Percentiles rank a stretch among this genome's conserved stretches.
Evolutionary conservation across 805 yeast species (phyloP).

Genomic region (Candida easanensis): DNA sequence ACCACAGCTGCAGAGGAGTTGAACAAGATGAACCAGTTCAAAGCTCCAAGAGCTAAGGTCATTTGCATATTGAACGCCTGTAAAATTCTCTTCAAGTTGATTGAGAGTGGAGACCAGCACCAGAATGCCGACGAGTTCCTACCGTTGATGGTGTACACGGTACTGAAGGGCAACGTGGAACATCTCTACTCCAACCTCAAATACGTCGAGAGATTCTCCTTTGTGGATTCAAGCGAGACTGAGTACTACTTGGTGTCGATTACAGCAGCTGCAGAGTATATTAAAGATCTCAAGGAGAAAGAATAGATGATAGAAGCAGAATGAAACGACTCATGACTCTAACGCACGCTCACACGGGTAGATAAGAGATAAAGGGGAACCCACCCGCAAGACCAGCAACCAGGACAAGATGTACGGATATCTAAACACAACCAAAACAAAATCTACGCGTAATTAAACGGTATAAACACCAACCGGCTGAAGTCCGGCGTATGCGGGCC

Average conservation of each 20-base stretch:
- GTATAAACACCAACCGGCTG: no score
- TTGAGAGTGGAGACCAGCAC: conserved; percentile 58
- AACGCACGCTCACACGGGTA: no score
- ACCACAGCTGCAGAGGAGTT: conserved; percentile 72
- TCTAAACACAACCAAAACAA: no score
- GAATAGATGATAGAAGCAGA: background rate
- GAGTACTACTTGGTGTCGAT: conserved; percentile 89
- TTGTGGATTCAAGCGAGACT: conserved; percentile 78
- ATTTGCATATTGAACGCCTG: conserved; percentile 90
- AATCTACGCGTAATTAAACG: no score
- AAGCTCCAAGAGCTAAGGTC: conserved; percentile 93
- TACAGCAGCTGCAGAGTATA: conserved; percentile 82
- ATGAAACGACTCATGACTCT: no score
- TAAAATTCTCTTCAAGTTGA: conserved; percentile 84
- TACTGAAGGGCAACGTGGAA: conserved; percentile 63
- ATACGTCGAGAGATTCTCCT: conserved; percentile 83
- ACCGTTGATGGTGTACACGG: conserved; percentile 81
- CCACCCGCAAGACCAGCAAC: no score
- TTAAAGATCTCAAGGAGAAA: conserved; percentile 47
- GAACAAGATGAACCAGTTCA: conserved; percentile 71
- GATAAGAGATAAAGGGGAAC: no score
- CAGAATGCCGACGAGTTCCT: conserved; percentile 93
- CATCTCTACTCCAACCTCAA: conserved; percentile 73
- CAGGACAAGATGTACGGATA: no score
- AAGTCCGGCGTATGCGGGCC: no score